Evolutionary conservation across 2,329 filamentous ascomycete species (phyloP).

Genomic region (Pseudogymnoascus sp.): DNA sequence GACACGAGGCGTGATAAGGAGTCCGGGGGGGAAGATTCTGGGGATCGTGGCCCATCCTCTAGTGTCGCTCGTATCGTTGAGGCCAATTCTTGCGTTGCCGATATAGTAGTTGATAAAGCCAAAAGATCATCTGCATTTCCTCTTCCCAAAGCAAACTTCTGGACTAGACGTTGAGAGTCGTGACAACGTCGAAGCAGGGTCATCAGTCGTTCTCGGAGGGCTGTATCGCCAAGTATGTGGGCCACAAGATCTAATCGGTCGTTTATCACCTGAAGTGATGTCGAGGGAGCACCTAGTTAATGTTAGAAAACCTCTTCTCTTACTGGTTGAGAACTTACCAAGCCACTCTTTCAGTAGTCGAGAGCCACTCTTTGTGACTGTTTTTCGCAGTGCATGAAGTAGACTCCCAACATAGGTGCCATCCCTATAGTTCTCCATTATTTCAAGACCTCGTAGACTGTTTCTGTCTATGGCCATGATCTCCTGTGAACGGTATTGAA

Average conservation of each 20-base stretch:
- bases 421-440: conserved; percentile 77
- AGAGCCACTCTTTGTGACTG: conserved; percentile 84
- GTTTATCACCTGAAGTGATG: conserved; percentile 71
- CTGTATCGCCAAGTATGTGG: conserved; percentile 56
- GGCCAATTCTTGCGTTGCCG: conserved; percentile 60
- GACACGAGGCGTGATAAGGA: conserved; percentile 39
- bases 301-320: conserved; percentile 14
- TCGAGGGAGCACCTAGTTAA: conserved; percentile 63
- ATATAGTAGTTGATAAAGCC: conserved; percentile 71
- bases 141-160: conserved; percentile 86
- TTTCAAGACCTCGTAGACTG: conserved; percentile 80
- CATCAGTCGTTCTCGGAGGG: conserved; percentile 62
- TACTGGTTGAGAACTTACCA: conserved; percentile 36
- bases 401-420: conserved; percentile 72
- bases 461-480: conserved; percentile 89
- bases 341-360: conserved; percentile 77
- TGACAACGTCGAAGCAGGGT: conserved; percentile 64
- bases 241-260: conserved; percentile 73
- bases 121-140: conserved; percentile 90
- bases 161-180: conserved; percentile 81
- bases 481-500: conserved; percentile 63
- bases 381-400: conserved; percentile 79
- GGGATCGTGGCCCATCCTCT: neutral
- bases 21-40: conserved; percentile 12
- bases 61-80: conserved; percentile 32